Evolutionary conservation across 1,139 yeast genomes (phyloP), one percentile per base, ranked within the genome.

Genomic region (Debaryomyces coudertii): DNA sequence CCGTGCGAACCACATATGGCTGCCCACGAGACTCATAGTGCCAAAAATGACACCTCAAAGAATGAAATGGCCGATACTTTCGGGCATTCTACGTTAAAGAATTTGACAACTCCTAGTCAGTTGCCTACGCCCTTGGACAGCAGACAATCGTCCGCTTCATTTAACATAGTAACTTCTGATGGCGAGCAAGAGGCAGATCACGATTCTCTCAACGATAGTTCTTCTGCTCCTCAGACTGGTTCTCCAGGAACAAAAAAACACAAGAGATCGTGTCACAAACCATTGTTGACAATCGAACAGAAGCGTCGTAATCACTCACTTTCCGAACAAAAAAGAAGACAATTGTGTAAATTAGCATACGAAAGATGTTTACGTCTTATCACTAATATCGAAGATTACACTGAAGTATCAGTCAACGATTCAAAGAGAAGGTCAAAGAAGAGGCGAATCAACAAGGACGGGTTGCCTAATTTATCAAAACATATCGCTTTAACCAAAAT

Each of bases 321-420:
- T 42, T 82, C 88, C 44, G 96, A 89, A 62, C 90, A 88, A 64
- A 80, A 81, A 56, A 76, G 96, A 47, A 74, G 96, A 39, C 84
- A 82, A 51, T 65, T 79, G 54, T 88, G 92, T 60, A 87, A 87
- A 62, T 67, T 71, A 29, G 83, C 87, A 0, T 82, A 82, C 58
- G 84, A 82, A 45, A 58, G 80, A 47, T 74, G 80, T 54, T 62
- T 75, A 41, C 61, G 72, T 35, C 61, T 73, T 40, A 68, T 75
- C 31, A 71, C 75, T 22, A 66, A 75, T 48, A 66, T 73, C 37
- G 76, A 72, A 20, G 75, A 73, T 24, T 75, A 71, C 56, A 62
- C 65, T 49, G 65, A 60, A 47, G 68, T 66, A 43, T 62, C 63
- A 3, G 63, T 47, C 14, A 55, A 59, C 49, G 52, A 53, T 44